Conservation (phyloP, 2,329 filamentous ascomycete genomes). For the Cladophialophora chaetospira region DNA sequence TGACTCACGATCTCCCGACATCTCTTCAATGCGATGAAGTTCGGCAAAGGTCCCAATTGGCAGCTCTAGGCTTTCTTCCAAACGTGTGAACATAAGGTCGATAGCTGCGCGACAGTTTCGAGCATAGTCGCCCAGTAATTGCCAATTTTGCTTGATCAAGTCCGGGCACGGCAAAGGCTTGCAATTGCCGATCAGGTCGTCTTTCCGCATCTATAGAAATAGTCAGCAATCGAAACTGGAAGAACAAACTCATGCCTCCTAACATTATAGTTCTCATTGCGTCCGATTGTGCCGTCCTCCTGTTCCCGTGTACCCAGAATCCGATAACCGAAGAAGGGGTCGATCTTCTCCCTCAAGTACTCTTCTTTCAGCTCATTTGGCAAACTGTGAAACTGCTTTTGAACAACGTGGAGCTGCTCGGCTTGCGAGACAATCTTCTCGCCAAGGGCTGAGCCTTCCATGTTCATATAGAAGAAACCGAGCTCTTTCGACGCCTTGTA, state of each 20-base stretch:
- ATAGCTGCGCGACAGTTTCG: slow-evolving; percentile 11
- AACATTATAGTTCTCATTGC: slow-evolving; percentile 12
- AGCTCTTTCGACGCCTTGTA: slow-evolving; percentile 9
- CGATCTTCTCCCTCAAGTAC: slow-evolving; percentile 3
- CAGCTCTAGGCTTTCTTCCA: slow-evolving; percentile 7
- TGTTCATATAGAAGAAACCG: slow-evolving; percentile 13
- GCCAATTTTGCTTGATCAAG: slow-evolving; percentile 9
- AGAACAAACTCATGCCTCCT: not conserved
- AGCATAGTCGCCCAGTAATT: slow-evolving; percentile 1
- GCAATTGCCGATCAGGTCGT: slow-evolving; percentile 9
- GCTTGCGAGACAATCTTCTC: slow-evolving; percentile 10
- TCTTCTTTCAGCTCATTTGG: slow-evolving; percentile 4
- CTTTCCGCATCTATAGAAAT: slow-evolving; percentile 8
- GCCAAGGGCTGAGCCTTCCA: slow-evolving; percentile 8
- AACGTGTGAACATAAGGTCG: slow-evolving; percentile 10
- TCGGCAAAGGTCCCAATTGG: slow-evolving; percentile 5
- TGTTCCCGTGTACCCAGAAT: not conserved
- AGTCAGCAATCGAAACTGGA: not conserved
- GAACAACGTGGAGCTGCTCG: slow-evolving; percentile 3
- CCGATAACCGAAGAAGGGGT: slow-evolving; percentile 11
- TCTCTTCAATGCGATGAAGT: slow-evolving; percentile 7
- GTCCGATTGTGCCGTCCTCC: slow-evolving; percentile 2
- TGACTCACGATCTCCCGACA: slow-evolving; percentile 7
- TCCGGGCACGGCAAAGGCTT: slow-evolving; percentile 11
- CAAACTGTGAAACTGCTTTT: slow-evolving; percentile 7